phyloP scores from a whole-genome alignment of 2,329 filamentous ascomycete species.

The Zarea fungicola region DNA sequence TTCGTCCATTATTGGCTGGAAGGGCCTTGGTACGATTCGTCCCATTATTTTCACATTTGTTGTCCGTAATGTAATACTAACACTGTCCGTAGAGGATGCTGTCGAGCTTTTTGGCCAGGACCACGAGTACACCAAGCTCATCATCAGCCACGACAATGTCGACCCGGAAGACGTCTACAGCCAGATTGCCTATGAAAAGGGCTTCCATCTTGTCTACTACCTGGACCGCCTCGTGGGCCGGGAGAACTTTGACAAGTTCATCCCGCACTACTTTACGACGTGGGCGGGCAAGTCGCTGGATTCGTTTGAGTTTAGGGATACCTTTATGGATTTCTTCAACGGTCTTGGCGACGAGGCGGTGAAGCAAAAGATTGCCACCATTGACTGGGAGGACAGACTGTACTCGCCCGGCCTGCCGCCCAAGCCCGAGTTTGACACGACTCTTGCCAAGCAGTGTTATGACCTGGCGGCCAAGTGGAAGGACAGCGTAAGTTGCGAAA shows the following conservation, averaged over 20 bases:
- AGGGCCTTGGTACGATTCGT: slow-evolving; percentile 56
- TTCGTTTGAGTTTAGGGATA: slow-evolving; percentile 89
- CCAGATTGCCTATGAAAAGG: slow-evolving; percentile 90
- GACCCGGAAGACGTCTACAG: slow-evolving; percentile 97
- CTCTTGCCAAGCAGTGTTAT: slow-evolving; percentile 80
- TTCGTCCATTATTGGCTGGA: slow-evolving; percentile 94
- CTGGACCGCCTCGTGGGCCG: slow-evolving; percentile 82
- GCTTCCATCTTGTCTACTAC: slow-evolving; percentile 88
- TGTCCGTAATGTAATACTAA: slow-evolving; percentile 14
- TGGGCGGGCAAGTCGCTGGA: slow-evolving; percentile 85
- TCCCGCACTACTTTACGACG: slow-evolving; percentile 86
- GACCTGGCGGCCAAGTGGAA: slow-evolving; percentile 78
- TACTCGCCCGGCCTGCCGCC: slow-evolving; percentile 83
- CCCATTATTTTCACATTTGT: neutral
- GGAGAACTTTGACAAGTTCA: slow-evolving; percentile 89
- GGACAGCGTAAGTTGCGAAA: slow-evolving; percentile 46
- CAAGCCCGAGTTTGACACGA: slow-evolving; percentile 87
- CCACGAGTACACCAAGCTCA: slow-evolving; percentile 89
- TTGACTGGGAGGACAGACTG: slow-evolving; percentile 90
- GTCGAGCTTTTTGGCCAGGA: slow-evolving; percentile 73
- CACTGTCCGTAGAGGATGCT: slow-evolving; percentile 56
- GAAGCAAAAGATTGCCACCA: slow-evolving; percentile 58
- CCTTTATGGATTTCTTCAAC: slow-evolving; percentile 79
- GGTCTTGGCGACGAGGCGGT: slow-evolving; percentile 56
- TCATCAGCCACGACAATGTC: slow-evolving; percentile 79